Conservation (phyloP, 2,329 filamentous ascomycete species). For the Tolypocladium sp. region DNA sequence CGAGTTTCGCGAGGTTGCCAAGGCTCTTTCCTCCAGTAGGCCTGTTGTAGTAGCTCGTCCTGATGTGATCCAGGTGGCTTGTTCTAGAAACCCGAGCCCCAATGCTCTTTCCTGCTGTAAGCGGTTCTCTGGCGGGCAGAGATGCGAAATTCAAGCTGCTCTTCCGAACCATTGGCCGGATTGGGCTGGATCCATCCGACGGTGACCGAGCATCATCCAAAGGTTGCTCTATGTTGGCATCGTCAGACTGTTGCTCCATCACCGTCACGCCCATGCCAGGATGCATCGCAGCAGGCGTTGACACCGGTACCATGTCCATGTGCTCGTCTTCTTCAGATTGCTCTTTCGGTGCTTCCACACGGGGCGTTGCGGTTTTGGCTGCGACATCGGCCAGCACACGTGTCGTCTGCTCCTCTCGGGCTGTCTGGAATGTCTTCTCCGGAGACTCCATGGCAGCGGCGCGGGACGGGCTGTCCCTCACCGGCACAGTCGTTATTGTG, state of each 20-base stretch:
- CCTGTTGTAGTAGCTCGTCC: conserved; percentile 65
- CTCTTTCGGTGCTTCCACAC: neutral
- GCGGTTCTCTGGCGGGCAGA: conserved; percentile 79
- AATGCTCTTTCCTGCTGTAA: conserved; percentile 76
- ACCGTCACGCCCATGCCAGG: neutral
- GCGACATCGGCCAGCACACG: conserved; percentile 8
- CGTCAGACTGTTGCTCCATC: neutral
- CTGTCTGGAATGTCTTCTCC: conserved; percentile 31
- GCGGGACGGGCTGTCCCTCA: conserved; percentile 14
- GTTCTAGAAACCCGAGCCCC: conserved; percentile 63
- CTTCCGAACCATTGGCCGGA: conserved; percentile 73
- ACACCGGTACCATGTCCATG: neutral
- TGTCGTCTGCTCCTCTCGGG: conserved; percentile 33
- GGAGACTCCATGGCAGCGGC: conserved; percentile 19
- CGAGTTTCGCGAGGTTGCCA: conserved; percentile 37
- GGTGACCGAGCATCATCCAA: conserved; percentile 46
- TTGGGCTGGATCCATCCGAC: conserved; percentile 65
- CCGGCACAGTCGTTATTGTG: conserved; percentile 7
- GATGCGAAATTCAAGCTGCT: conserved; percentile 94
- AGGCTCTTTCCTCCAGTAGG: conserved; percentile 67
- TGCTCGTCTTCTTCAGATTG: neutral
- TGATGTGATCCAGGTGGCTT: conserved; percentile 67
- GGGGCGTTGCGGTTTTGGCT: neutral
- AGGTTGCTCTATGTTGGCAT: neutral
- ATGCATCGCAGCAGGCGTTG: neutral